These are phyloP conservation scores for Fraxinus angustifolia DNA, from an alignment of 305 asterid genomes.

Conservation along the genomic window DNA sequence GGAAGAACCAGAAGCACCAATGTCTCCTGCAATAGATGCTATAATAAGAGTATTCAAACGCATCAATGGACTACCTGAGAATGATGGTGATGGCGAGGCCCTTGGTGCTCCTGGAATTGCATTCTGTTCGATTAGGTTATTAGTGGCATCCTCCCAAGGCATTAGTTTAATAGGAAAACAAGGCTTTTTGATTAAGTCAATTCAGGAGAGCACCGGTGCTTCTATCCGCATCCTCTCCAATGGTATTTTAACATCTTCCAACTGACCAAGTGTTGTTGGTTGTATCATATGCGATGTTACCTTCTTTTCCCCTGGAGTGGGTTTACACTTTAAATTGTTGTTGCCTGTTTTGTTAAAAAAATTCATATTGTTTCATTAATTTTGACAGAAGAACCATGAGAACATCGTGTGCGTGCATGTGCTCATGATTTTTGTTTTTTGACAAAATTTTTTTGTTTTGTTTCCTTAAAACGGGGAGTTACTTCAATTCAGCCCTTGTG, in stretches of 20 bases:
- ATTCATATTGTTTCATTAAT: not conserved
- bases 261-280: not conserved
- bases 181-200: slow-evolving; percentile 74
- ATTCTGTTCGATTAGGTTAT: not conserved
- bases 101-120: not conserved
- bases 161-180: slow-evolving; percentile 36
- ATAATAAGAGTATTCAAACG: not conserved
- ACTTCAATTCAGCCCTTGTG: not conserved
- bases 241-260: slow-evolving; percentile 38
- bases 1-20: slow-evolving; percentile 69
- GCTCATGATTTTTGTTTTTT: not conserved
- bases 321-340: not conserved
- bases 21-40: not conserved
- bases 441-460: not conserved
- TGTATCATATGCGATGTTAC: not conserved
- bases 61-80: slow-evolving; percentile 3
- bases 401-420: not conserved
- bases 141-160: slow-evolving; percentile 1
- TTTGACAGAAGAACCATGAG: not conserved
- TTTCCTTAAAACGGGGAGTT: not conserved
- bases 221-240: slow-evolving; percentile 65
- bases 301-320: not conserved
- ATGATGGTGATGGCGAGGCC: not conserved
- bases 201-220: slow-evolving; percentile 72
- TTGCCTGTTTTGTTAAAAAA: not conserved